These are phyloP conservation scores for Theobroma grandiflorum DNA, from an alignment of 441 rosid genomes.

Conservation along the genomic window DNA sequence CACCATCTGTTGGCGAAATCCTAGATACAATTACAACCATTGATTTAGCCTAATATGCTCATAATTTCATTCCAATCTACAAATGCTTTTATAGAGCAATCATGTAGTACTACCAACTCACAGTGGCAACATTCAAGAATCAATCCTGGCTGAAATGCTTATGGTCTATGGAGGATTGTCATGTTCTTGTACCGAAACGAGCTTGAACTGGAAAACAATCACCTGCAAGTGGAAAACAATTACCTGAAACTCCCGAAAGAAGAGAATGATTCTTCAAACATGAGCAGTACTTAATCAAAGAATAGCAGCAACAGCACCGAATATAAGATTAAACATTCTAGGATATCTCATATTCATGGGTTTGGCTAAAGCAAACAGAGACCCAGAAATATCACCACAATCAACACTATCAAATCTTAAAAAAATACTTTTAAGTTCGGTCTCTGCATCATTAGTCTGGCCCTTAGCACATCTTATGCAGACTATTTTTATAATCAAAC, in stretches of 20 bases:
- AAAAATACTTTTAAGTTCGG: no score
- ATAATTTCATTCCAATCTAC: no score
- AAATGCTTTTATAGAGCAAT: no score
- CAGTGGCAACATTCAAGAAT: no score
- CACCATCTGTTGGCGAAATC: no score
- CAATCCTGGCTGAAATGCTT: background rate
- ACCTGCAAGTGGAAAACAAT: background rate
- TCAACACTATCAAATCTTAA: background rate
- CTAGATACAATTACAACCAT: no score
- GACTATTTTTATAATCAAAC: background rate
- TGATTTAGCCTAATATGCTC: no score
- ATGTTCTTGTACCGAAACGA: background rate
- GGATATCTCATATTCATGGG: no score
- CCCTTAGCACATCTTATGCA: no score
- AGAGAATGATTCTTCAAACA: background rate
- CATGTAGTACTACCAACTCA: no score
- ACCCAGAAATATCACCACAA: background rate
- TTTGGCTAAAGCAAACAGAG: background rate
- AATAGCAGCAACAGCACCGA: background rate
- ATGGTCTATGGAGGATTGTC: background rate
- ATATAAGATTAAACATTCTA: background rate
- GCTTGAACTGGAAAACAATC: background rate
- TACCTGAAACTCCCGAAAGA: background rate
- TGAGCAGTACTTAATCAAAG: background rate
- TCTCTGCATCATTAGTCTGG: no score